Evolutionary conservation across 805 yeast genomes (phyloP).

Genomic region (Kuraishia floccosa): DNA sequence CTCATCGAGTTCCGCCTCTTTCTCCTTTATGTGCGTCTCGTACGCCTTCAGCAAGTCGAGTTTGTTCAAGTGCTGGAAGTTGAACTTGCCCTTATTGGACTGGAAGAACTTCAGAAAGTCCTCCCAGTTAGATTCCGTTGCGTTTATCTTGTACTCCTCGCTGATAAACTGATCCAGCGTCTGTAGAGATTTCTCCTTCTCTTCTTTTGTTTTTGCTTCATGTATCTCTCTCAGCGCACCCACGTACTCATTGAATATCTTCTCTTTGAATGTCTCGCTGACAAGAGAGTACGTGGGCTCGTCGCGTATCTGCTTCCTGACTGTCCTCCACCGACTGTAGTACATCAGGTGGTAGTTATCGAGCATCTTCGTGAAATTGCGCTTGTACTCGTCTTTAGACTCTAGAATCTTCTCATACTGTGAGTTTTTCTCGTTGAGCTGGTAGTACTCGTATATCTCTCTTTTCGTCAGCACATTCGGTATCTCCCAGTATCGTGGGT

Average conservation of each 20-base stretch:
- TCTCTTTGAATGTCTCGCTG: constrained; percentile 43
- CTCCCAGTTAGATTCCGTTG: constrained; percentile 27
- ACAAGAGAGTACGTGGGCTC: constrained; percentile 59
- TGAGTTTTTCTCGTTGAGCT: constrained; percentile 34
- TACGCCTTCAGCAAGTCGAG: constrained; percentile 51
- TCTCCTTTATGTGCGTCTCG: constrained; percentile 17
- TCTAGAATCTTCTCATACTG: constrained; percentile 42
- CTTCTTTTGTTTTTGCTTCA: constrained; percentile 10
- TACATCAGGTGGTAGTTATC: constrained; percentile 30
- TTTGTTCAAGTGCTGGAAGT: constrained; percentile 36
- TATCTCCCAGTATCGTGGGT: constrained; percentile 60
- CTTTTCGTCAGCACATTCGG: constrained; percentile 51
- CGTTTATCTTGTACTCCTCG: constrained; percentile 16
- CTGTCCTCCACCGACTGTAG: constrained; percentile 55
- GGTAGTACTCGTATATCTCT: constrained; percentile 51
- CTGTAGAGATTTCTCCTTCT: constrained; percentile 34
- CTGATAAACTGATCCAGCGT: constrained; percentile 43
- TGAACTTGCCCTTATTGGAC: constrained; percentile 49
- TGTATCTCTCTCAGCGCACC: constrained; percentile 22
- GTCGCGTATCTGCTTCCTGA: constrained; percentile 38
- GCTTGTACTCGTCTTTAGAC: constrained; percentile 42
- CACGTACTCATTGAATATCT: constrained; percentile 42
- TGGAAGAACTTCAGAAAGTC: constrained; percentile 27
- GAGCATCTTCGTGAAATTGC: constrained; percentile 39
- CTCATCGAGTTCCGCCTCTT: constrained; percentile 19